phyloP scores from a whole-genome alignment of 2,329 filamentous ascomycete genomes.

The Ophiostoma piceae region DNA sequence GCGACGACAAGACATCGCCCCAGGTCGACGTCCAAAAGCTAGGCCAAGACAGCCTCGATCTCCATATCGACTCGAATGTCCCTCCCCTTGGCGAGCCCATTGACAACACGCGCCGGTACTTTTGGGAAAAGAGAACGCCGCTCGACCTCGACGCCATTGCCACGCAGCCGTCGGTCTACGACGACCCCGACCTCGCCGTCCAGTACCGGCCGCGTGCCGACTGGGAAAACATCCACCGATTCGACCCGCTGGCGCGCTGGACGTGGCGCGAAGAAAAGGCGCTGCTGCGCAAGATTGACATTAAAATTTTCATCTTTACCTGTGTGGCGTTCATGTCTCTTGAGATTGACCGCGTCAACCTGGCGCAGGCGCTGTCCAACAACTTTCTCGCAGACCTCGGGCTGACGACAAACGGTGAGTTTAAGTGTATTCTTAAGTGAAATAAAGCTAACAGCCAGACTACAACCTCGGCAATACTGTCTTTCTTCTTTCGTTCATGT shows the following conservation, averaged over 20 bases:
- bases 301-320: background rate
- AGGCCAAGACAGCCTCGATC: background rate
- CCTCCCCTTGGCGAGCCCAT: conserved; percentile 33
- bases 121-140: conserved; percentile 32
- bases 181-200: conserved; percentile 36
- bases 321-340: background rate
- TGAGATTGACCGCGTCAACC: background rate
- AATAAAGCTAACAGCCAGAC: conserved; percentile 26
- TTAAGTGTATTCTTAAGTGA: no score
- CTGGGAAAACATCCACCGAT: conserved; percentile 42
- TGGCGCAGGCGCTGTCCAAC: background rate
- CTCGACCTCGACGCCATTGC: conserved; percentile 35
- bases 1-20: conserved; percentile 19
- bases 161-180: conserved; percentile 37
- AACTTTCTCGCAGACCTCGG: background rate
- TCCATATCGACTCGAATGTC: background rate
- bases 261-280: background rate
- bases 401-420: background rate
- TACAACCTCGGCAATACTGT: conserved; percentile 34
- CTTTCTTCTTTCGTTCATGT: conserved; percentile 46
- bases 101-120: conserved; percentile 32
- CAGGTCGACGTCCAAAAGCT: background rate
- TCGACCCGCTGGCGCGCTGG: conserved; percentile 39
- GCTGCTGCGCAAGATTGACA: background rate
- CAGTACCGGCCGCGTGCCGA: conserved; percentile 34